Percentiles rank a stretch among this genome's conserved stretches.
Conservation (phyloP, 805 yeast genomes). For the Kuraishia piskuri region DNA sequence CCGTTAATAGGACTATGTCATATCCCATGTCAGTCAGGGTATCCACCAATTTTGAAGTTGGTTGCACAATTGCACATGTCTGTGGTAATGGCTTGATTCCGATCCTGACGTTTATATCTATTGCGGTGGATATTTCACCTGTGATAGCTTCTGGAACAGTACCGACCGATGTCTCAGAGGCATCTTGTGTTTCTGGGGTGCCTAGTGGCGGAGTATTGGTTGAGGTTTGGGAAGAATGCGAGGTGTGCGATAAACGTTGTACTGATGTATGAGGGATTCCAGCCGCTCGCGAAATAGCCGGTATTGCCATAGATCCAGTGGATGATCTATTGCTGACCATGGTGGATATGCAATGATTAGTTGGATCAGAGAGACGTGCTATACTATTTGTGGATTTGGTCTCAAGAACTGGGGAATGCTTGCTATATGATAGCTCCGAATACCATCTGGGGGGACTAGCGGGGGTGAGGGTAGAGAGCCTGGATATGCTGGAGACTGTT, state of each 20-base stretch:
- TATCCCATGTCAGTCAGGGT: conserved; percentile 29
- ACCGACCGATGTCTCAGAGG: not conserved
- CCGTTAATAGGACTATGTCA: conserved; percentile 43
- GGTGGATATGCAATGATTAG: not conserved
- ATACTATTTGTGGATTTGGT: too few relatives aligned
- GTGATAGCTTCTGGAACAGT: not conserved
- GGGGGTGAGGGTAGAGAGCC: too few relatives aligned
- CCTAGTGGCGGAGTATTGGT: not conserved
- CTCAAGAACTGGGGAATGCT: not conserved
- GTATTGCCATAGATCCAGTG: not conserved
- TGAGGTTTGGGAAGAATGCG: not conserved
- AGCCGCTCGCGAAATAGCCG: not conserved
- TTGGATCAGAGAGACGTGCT: not conserved
- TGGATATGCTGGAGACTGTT: too few relatives aligned
- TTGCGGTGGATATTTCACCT: not conserved
- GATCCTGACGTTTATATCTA: conserved; percentile 13
- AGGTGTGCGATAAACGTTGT: not conserved
- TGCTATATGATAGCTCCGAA: not conserved
- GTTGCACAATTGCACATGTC: conserved; percentile 19
- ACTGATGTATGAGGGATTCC: not conserved
- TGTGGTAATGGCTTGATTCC: conserved; percentile 39
- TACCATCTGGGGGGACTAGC: not conserved
- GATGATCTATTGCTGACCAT: not conserved
- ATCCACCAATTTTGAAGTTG: conserved; percentile 19
- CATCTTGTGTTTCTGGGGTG: not conserved